Conservation (phyloP, 768 basidiomycete genomes). For the Candolleomyces eurysporus region DNA sequence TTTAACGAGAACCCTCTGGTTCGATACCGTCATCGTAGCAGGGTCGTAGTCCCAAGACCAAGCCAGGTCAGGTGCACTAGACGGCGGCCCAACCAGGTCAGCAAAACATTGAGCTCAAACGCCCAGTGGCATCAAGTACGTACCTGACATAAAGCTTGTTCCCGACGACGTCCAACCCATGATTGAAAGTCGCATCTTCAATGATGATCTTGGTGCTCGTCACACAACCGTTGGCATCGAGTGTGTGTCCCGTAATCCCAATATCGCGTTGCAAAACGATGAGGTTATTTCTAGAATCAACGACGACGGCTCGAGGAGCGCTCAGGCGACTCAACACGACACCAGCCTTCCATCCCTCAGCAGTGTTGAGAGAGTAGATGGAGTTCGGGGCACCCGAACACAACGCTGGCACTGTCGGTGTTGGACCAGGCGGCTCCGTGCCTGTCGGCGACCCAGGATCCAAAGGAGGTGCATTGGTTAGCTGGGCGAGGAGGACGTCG, state of each 20-base stretch:
- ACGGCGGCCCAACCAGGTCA: not conserved
- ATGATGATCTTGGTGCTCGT: conserved; percentile 13
- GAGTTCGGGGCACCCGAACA: conserved; percentile 5
- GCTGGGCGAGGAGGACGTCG: not conserved
- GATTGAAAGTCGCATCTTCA: conserved; percentile 11
- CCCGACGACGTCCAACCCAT: conserved; percentile 11
- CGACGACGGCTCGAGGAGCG: not conserved
- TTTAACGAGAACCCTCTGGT: conserved; percentile 12
- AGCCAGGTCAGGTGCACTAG: conserved; percentile 10
- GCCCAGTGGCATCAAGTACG: not conserved
- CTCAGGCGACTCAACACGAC: not conserved
- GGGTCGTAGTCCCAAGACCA: conserved; percentile 17
- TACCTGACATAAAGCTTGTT: conserved; percentile 12
- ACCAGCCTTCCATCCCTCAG: not conserved
- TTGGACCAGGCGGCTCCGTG: not conserved
- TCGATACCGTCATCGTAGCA: conserved; percentile 11
- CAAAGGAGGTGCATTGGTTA: not conserved
- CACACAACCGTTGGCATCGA: conserved; percentile 14
- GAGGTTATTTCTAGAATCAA: conserved; percentile 3
- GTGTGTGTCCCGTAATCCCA: conserved; percentile 3
- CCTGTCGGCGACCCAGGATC: not conserved
- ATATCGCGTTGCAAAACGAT: conserved; percentile 2
- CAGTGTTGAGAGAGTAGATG: not conserved
- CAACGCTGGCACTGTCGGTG: not conserved
- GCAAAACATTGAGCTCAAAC: not conserved